Evolutionary conservation across 2,329 filamentous ascomycete genomes (phyloP).

Genomic region (Penicillium sp.): DNA sequence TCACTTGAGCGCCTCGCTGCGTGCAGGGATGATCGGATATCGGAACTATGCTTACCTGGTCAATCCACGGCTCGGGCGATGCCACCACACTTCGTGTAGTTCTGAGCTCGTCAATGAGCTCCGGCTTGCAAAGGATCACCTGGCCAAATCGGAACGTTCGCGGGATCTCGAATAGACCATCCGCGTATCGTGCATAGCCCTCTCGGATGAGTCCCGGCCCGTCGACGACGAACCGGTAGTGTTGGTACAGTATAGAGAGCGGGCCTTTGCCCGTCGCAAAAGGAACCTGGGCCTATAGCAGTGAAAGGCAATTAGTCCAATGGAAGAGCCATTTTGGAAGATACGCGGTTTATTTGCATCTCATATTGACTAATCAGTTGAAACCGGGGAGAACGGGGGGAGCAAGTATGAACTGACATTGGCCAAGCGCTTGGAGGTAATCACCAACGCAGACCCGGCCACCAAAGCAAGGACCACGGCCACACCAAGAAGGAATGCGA

Average conservation of each 20-base stretch:
- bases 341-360: neutral
- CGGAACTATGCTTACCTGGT: conserved; percentile 18
- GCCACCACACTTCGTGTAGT: conserved; percentile 13
- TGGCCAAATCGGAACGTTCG: conserved; percentile 24
- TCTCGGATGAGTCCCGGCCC: conserved; percentile 18
- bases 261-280: conserved; percentile 8
- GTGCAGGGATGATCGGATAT: too few relatives aligned
- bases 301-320: neutral
- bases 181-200: conserved; percentile 15
- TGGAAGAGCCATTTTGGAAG: neutral
- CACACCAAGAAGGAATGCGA: neutral
- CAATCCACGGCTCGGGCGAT: conserved; percentile 25
- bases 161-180: conserved; percentile 22
- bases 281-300: conserved; percentile 8
- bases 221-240: conserved; percentile 21
- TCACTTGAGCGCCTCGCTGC: too few relatives aligned
- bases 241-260: conserved; percentile 17
- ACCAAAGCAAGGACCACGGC: conserved; percentile 1
- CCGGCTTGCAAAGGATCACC: conserved; percentile 19
- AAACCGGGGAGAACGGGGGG: neutral
- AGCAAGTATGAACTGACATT: conserved; percentile 17
- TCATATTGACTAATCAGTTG: too few relatives aligned
- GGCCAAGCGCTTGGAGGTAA: conserved; percentile 12
- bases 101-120: conserved; percentile 21
- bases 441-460: conserved; percentile 5